Percentiles rank a stretch among this genome's conserved stretches.
phyloP scores from a whole-genome alignment of 768 basidiomycete genomes.

The Lanmaoa pseudosensibilis region DNA sequence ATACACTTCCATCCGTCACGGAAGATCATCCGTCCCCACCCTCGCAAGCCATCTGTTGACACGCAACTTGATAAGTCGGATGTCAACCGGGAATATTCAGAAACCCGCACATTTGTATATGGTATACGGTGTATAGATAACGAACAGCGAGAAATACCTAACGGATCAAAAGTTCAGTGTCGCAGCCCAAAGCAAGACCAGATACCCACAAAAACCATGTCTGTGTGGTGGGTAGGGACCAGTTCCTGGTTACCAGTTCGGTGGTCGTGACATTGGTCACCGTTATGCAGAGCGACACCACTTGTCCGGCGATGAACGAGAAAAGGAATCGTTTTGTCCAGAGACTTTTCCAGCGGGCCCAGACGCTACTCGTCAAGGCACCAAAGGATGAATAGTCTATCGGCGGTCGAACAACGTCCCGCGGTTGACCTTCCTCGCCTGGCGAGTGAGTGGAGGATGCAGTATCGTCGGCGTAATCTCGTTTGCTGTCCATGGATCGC shows the following conservation, averaged over 20 bases:
- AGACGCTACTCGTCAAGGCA: constrained; percentile 54
- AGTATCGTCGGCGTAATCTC: constrained; percentile 15
- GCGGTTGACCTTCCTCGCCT: background rate
- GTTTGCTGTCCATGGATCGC: constrained; percentile 28
- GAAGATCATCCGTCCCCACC: constrained; percentile 73
- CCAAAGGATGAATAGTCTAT: constrained; percentile 63
- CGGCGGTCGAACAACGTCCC: constrained; percentile 45
- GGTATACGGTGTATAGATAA: constrained; percentile 83
- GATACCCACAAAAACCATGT: constrained; percentile 74
- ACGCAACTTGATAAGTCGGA: background rate
- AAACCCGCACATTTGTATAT: constrained; percentile 73
- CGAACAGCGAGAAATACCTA: constrained; percentile 78
- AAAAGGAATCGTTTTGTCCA: constrained; percentile 77
- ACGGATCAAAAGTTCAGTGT: background rate
- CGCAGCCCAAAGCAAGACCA: background rate
- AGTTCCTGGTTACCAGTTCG: constrained; percentile 66
- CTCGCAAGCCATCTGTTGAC: constrained; percentile 70
- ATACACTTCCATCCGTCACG: constrained; percentile 88
- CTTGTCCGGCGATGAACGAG: constrained; percentile 72
- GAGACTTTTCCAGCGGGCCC: constrained; percentile 64
- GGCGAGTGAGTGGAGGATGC: background rate
- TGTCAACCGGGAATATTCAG: background rate
- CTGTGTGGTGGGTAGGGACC: constrained; percentile 78
- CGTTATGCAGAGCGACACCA: constrained; percentile 85
- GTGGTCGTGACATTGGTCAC: constrained; percentile 87